Conservation (phyloP, 2,329 filamentous ascomycete genomes). For the Fusarium temperatum region DNA sequence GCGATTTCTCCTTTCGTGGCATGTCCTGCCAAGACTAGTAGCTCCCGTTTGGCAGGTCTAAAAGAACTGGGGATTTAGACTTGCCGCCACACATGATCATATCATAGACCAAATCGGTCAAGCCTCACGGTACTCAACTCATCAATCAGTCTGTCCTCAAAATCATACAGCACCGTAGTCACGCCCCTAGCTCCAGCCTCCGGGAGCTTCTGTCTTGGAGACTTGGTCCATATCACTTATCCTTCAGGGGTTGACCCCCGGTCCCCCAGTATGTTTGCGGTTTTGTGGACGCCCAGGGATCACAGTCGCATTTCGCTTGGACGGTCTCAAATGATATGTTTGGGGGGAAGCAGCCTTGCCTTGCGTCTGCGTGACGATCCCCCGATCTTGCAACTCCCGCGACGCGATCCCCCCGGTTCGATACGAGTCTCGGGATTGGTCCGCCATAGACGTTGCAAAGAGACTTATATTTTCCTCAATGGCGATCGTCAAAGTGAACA, state of each 20-base stretch:
- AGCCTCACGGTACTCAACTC: background rate
- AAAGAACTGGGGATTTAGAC: conserved; percentile 27
- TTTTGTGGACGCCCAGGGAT: conserved; percentile 30
- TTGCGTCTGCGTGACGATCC: conserved; percentile 36
- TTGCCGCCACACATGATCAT: conserved; percentile 13
- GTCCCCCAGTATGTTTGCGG: conserved; percentile 20
- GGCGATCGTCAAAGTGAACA: conserved; percentile 22
- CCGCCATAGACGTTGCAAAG: conserved; percentile 14
- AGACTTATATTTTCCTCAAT: conserved; percentile 12
- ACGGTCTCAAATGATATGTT: conserved; percentile 23
- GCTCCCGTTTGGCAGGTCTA: conserved; percentile 28
- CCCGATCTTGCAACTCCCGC: conserved; percentile 39
- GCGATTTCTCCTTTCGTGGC: conserved; percentile 18
- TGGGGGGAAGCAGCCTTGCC: conserved; percentile 28
- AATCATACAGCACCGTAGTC: background rate
- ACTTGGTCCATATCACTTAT: background rate
- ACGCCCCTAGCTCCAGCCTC: conserved; percentile 12
- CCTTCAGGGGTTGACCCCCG: conserved; percentile 9
- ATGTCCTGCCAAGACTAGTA: conserved; percentile 33
- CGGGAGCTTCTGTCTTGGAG: background rate
- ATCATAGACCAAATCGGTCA: conserved; percentile 13
- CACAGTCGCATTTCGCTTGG: conserved; percentile 33
- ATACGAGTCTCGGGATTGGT: conserved; percentile 18
- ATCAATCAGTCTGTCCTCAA: background rate
- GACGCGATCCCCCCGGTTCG: conserved; percentile 6